Evolutionary conservation across 2,329 filamentous ascomycete genomes (phyloP), one percentile per base, ranked within the genome.

Genomic region (Cytospora mali): DNA sequence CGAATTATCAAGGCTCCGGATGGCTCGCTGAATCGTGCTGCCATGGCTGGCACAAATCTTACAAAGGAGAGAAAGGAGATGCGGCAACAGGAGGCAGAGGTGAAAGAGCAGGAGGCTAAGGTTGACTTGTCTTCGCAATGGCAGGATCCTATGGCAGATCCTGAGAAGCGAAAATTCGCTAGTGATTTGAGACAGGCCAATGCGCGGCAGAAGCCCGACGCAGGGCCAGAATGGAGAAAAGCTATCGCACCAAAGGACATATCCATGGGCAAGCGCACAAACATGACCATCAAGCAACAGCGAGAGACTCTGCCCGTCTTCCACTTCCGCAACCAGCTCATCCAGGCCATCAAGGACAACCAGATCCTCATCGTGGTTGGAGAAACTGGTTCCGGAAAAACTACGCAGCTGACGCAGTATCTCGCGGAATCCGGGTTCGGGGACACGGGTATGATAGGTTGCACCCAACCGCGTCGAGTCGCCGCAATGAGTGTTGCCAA

Each of bases 401-500:
- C 95, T 0, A 99, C 95, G 0, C 95, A 99, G 73, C 75, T 99
- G 61, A 97, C 95, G 0, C 95, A 99, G 68, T 99, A 96, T 69
- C 83, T 99, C 21, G 94, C 93, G 0, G 95, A 99, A 76, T 93
- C 86, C 54, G 95, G 95, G 0, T 97, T 96, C 71, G 90, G 89
- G 1, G 91, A 96, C 68, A 80, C 90, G 62, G 92, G 93, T 33
- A 90, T 97, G 64, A 95, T 99, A 53, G 95, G 95, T 1, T 99
- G 95, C 73, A 99, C 96, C 0, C 95, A 99, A 69, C 95, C 95
- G 56, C 92, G 95, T 74, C 92, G 95, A 83, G 95, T 98, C 13
- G 95, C 95, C 28, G 95, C 95, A 66, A 97, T 98, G 88, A 97
- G 93, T 2, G 95, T 99, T 3, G 94, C 95, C 10, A 96, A 97